Conservation (phyloP, 2,329 filamentous ascomycete genomes). For the Talaromyces sp. region DNA sequence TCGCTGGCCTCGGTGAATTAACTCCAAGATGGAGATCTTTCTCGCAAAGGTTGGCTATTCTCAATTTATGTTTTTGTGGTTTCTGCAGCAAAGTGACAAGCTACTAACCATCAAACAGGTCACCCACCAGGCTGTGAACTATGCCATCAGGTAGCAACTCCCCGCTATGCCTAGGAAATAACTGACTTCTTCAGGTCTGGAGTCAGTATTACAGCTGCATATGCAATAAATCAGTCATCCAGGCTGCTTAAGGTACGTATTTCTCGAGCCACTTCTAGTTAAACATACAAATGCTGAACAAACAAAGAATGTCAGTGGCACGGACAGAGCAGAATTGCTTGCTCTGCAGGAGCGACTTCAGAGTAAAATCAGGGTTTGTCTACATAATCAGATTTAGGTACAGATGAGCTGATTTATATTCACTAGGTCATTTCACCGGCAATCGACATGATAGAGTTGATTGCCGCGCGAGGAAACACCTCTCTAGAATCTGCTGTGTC, state of each 20-base stretch:
- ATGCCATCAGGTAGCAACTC: conserved; percentile 62
- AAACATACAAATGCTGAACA: not conserved
- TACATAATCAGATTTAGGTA: conserved; percentile 17
- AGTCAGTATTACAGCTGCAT: conserved; percentile 76
- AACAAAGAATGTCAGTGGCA: conserved; percentile 60
- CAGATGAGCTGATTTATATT: conserved; percentile 59
- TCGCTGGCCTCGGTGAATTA: not conserved
- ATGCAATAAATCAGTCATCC: conserved; percentile 76
- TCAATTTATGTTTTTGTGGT: not conserved
- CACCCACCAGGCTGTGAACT: conserved; percentile 79
- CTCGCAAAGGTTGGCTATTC: conserved; percentile 49
- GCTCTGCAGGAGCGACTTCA: conserved; percentile 68
- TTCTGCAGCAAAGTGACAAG: not conserved
- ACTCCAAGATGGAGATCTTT: conserved; percentile 62
- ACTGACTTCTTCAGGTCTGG: conserved; percentile 54
- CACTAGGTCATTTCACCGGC: conserved; percentile 72
- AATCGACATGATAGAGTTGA: conserved; percentile 12
- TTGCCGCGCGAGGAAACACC: conserved; percentile 67
- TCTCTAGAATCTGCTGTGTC: conserved; percentile 78
- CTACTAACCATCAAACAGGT: conserved; percentile 36
- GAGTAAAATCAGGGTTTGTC: conserved; percentile 69
- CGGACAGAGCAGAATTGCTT: conserved; percentile 64
- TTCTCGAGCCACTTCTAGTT: not conserved
- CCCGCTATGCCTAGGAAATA: not conserved
- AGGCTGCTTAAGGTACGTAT: conserved; percentile 60